Evolutionary conservation across 2,329 filamentous ascomycete species (phyloP).

Genomic region (Ceratocystis ficicola): DNA sequence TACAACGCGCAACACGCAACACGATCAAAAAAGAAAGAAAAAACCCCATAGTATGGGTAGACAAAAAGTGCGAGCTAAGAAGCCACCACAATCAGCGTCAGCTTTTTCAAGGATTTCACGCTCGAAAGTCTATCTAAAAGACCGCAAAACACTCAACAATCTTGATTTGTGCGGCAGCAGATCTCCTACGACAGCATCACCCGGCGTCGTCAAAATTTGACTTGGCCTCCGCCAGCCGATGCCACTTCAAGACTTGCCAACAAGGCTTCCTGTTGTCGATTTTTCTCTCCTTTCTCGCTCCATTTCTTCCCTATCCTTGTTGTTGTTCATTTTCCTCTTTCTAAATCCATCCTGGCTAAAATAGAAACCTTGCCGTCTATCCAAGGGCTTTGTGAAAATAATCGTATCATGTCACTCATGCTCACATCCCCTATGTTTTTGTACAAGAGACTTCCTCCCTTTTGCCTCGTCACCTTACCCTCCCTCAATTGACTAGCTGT

Average conservation of each 20-base stretch:
- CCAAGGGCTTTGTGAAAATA: not conserved
- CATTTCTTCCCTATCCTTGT: too few relatives aligned
- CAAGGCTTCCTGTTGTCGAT: not conserved
- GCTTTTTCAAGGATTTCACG: not conserved
- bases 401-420: slow-evolving; percentile 1
- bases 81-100: not conserved
- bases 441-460: not conserved
- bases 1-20: not conserved
- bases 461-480: not conserved
- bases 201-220: not conserved
- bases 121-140: not conserved
- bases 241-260: not conserved
- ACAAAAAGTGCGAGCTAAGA: not conserved
- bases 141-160: not conserved
- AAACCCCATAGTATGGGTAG: not conserved
- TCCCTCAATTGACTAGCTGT: not conserved
- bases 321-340: not conserved
- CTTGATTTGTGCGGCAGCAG: not conserved
- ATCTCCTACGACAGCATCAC: not conserved
- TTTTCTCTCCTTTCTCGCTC: not conserved
- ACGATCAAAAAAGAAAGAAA: not conserved
- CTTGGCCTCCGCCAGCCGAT: not conserved
- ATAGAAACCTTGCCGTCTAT: not conserved
- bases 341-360: not conserved
- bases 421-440: not conserved